phyloP scores from a whole-genome alignment of 169 alveolate genomes.

The Plasmodium ovale region DNA sequence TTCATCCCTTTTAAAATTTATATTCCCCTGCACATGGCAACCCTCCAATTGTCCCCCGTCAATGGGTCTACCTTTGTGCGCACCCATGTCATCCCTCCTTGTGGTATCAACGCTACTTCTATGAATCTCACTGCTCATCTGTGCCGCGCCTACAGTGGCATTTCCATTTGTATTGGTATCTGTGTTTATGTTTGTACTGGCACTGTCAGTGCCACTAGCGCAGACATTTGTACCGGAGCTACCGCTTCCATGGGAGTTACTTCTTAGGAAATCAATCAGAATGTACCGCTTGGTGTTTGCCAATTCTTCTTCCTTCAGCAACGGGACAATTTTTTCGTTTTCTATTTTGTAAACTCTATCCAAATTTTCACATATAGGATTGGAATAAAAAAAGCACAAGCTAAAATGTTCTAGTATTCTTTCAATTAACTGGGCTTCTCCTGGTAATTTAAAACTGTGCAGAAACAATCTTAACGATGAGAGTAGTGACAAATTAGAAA shows the following conservation, averaged over 20 bases:
- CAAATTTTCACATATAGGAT: constrained; percentile 65
- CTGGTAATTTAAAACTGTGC: constrained; percentile 91
- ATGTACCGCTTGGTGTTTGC: constrained; percentile 77
- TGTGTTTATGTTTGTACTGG: background rate
- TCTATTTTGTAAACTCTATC: constrained; percentile 31
- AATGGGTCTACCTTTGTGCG: background rate
- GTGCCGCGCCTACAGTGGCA: too few species aligned
- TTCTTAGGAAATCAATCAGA: constrained; percentile 87
- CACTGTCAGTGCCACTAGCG: background rate
- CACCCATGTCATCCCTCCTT: constrained; percentile 24
- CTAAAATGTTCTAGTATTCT: constrained; percentile 88
- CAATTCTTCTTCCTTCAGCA: constrained; percentile 61
- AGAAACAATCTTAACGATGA: constrained; percentile 89
- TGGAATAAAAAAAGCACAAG: constrained; percentile 59
- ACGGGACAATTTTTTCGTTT: constrained; percentile 26
- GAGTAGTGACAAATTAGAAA: constrained; percentile 88
- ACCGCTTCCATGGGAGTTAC: constrained; percentile 61
- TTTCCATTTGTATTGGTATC: background rate
- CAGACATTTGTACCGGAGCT: constrained; percentile 15
- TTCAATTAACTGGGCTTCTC: constrained; percentile 94
- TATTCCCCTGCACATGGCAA: constrained; percentile 26
- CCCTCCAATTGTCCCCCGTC: background rate
- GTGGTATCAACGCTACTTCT: constrained; percentile 1
- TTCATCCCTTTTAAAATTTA: constrained; percentile 47
- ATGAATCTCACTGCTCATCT: constrained; percentile 14